Conservation (phyloP, 352 stramenopile genomes). For the Phytophthora tubulina region DNA sequence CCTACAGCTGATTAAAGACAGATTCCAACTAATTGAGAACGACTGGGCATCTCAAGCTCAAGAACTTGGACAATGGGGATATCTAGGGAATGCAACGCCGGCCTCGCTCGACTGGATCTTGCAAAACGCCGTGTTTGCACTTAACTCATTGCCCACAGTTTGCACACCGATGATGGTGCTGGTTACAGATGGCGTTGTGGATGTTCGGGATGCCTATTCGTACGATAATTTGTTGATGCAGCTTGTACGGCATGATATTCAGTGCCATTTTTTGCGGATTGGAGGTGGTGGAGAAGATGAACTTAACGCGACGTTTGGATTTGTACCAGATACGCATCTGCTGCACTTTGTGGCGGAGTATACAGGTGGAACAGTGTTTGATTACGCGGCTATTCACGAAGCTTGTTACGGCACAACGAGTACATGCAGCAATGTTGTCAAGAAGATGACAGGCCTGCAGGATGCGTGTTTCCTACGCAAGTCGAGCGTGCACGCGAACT, state of each 20-base stretch:
- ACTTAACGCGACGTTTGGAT: conserved; percentile 81
- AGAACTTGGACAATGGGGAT: conserved; percentile 33
- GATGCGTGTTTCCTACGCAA: conserved; percentile 67
- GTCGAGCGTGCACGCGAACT: conserved; percentile 78
- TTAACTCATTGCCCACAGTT: conserved; percentile 85
- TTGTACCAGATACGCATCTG: conserved; percentile 85
- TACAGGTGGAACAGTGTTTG: conserved; percentile 72
- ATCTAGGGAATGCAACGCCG: conserved; percentile 42
- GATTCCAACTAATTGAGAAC: conserved; percentile 85
- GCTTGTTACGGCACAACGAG: conserved; percentile 56
- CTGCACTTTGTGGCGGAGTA: conserved; percentile 81
- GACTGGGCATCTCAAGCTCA: conserved; percentile 70
- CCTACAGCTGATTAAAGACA: conserved; percentile 75
- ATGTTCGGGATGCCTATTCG: conserved; percentile 76
- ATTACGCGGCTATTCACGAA: conserved; percentile 68
- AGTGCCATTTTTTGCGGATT: conserved; percentile 86
- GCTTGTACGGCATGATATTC: conserved; percentile 88
- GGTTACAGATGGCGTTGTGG: conserved; percentile 88
- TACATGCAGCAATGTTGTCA: conserved; percentile 39
- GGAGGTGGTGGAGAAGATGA: conserved; percentile 63
- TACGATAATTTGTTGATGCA: conserved; percentile 92
- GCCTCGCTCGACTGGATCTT: conserved; percentile 81
- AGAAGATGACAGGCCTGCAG: conserved; percentile 74
- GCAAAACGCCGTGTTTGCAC: conserved; percentile 88
- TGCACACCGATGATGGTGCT: conserved; percentile 85